phyloP scores from a whole-genome alignment of 768 basidiomycete species.

The Amanita rimosa region DNA sequence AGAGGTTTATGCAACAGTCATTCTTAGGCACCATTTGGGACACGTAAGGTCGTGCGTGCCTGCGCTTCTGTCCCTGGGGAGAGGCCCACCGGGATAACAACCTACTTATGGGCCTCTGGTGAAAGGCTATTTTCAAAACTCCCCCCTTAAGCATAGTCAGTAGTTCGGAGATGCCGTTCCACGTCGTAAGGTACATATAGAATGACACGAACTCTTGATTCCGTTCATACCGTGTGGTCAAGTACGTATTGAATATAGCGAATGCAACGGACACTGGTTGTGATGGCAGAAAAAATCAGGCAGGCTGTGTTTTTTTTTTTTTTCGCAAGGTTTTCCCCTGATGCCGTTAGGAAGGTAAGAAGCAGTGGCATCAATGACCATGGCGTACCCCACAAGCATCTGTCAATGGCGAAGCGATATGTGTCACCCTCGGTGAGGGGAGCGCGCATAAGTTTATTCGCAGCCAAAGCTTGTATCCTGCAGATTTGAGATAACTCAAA shows the following conservation, averaged over 20 bases:
- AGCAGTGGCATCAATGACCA: no score
- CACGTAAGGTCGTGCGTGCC: background rate
- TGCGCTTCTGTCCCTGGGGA: background rate
- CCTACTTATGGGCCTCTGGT: background rate
- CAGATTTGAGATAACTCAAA: background rate
- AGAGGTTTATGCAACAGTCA: background rate
- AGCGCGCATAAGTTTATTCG: background rate
- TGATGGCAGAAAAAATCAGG: no score
- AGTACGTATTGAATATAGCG: background rate
- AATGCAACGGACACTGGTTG: no score
- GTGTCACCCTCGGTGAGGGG: background rate
- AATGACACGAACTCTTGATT: background rate
- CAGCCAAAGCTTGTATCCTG: background rate
- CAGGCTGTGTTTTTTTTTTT: no score
- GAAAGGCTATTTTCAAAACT: background rate
- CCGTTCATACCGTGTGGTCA: background rate
- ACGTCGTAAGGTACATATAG: no score
- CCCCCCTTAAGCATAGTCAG: no score
- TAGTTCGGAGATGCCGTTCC: no score
- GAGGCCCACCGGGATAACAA: background rate
- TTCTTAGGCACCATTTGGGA: background rate
- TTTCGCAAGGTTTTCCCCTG: no score
- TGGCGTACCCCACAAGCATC: no score
- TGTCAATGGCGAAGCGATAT: background rate
- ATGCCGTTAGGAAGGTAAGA: no score